A percentile compares a stretch with the other conserved stretches of the same genome.
Conservation (phyloP, 768 basidiomycete species). For the Kwoniella mangroviensis region DNA sequence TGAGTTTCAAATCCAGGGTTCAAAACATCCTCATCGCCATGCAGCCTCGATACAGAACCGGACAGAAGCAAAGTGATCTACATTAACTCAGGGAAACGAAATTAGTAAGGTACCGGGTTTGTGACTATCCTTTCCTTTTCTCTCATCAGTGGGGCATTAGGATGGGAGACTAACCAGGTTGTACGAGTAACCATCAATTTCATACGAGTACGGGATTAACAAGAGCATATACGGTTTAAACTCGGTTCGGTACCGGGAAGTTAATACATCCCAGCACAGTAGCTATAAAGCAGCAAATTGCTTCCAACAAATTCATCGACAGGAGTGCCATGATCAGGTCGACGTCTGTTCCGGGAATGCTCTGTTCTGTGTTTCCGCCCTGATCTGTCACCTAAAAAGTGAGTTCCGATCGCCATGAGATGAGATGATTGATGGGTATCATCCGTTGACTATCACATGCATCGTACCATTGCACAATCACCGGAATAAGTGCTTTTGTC, state of each 20-base stretch:
- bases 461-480: not conserved
- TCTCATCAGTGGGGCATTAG: not conserved
- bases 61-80: not conserved
- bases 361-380: too few relatives aligned
- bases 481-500: not conserved
- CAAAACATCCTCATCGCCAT: not conserved
- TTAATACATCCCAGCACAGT: too few relatives aligned
- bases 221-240: not conserved
- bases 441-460: not conserved
- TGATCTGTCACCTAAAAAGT: not conserved
- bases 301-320: too few relatives aligned
- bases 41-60: not conserved
- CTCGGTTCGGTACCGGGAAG: conserved; percentile 8
- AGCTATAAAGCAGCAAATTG: too few relatives aligned
- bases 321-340: too few relatives aligned
- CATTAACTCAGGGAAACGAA: not conserved
- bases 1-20: conserved; percentile 7
- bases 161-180: not conserved
- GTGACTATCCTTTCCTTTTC: not conserved
- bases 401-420: not conserved
- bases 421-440: too few relatives aligned
- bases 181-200: too few relatives aligned
- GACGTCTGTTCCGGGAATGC: not conserved
- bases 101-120: conserved; percentile 14
- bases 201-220: not conserved